Evolutionary conservation across 768 basidiomycete genomes (phyloP), one percentile per base, ranked within the genome.

Genomic region (Guyanaporus albipodus): DNA sequence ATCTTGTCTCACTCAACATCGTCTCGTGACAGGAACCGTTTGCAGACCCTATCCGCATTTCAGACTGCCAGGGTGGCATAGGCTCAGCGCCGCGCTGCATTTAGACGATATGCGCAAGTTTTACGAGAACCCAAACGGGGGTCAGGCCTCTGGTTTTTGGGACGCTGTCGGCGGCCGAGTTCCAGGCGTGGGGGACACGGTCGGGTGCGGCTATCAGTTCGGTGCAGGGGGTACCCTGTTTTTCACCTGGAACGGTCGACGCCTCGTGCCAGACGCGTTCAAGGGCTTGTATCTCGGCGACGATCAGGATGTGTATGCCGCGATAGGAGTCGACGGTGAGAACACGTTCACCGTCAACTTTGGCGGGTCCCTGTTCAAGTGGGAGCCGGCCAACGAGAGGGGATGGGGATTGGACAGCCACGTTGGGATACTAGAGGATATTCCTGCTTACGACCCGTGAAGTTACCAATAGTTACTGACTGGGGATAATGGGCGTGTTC

Each of bases 71-170:
- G 84, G 84, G 4, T 86, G 85, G 85, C 81, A 87, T 56, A 68
- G 83, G 38, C 67, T 76, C 33, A 83, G 83, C 44, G 78, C 78
- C 2, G 83, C 75, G 2, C 67, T 84, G 22, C 84, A 86, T 54
- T 73, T 86, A 27, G 85, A 86, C 58, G 84, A 86, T 64, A 68
- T 82, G 58, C 75, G 80, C 59, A 86, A 85, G 62, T 86, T 85
- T 71, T 85, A 80, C 48, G 83, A 85, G 55, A 81, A 83, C 56
- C 67, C 80, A 2, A 70, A 78, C 37, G 84, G 83, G 15, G 84
- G 83, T 10, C 74, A 79, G 1, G 78, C 82, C 54, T 85, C 45
- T 11, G 55, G 51, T 2, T 54, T 35, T 78, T 61, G 64, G 56
- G 50, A 36, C 18, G 50, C 42, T 0, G 18, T 56, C 62, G 32